Percentiles rank a stretch among this genome's conserved stretches.
phyloP scores from a whole-genome alignment of 306 rosid species.

The Cercis canadensis region DNA sequence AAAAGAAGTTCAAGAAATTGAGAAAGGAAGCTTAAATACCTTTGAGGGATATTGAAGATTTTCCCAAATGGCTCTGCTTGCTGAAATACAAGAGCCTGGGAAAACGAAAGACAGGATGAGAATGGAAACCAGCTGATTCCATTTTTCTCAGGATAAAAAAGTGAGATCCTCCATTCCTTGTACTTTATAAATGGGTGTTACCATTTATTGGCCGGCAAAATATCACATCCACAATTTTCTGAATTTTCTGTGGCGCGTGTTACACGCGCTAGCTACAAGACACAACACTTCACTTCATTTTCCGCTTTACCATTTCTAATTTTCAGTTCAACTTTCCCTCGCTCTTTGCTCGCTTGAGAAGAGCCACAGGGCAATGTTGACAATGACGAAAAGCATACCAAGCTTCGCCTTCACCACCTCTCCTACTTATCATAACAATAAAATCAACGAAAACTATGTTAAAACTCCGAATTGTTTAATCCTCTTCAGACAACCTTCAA shows the following conservation, averaged over 20 bases:
- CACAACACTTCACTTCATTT: too few species aligned
- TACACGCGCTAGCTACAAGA: constrained; percentile 37
- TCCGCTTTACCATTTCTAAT: neutral
- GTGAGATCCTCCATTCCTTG: constrained; percentile 17
- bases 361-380: constrained; percentile 40
- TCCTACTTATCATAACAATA: constrained; percentile 20
- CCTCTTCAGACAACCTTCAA: constrained; percentile 44
- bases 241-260: constrained; percentile 10
- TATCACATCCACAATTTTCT: constrained; percentile 44
- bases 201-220: neutral
- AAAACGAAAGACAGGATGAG: constrained; percentile 43
- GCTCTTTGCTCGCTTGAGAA: constrained; percentile 21
- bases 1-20: neutral
- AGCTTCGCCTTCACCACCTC: constrained; percentile 34
- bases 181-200: neutral
- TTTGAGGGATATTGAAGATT: constrained; percentile 38
- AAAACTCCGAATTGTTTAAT: constrained; percentile 37
- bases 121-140: constrained; percentile 40
- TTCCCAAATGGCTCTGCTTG: constrained; percentile 44
- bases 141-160: constrained; percentile 33
- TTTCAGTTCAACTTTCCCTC: constrained; percentile 11
- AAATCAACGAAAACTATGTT: neutral
- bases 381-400: constrained; percentile 39
- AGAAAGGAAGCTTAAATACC: constrained; percentile 38
- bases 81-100: constrained; percentile 38